These are phyloP conservation scores for Ogataea methanolica DNA, from an alignment of 805 yeast genomes.

Conservation along the genomic window DNA sequence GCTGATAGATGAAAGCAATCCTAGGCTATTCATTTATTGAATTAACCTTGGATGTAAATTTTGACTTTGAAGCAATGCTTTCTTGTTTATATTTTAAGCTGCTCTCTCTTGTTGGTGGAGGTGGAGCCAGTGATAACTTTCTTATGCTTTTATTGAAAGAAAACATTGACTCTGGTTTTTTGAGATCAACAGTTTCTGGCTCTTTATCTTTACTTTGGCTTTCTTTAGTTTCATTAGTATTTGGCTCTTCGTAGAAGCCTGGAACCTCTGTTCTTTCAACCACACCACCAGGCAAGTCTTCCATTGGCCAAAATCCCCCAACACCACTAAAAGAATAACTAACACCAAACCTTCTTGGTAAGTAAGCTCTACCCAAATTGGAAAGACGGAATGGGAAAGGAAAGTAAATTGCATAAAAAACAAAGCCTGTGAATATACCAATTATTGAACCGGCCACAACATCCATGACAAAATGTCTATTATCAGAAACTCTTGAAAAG, in stretches of 20 bases:
- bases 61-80: too few relatives aligned
- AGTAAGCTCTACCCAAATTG: conserved; percentile 37
- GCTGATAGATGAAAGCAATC: background rate
- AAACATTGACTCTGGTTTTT: background rate
- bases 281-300: conserved; percentile 27
- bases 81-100: too few relatives aligned
- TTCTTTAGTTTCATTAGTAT: background rate
- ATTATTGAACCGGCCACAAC: conserved; percentile 35
- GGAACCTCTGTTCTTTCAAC: conserved; percentile 22
- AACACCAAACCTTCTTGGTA: conserved; percentile 37
- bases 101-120: too few relatives aligned
- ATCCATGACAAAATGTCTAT: conserved; percentile 39
- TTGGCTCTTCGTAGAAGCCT: conserved; percentile 8
- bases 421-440: conserved; percentile 31
- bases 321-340: conserved; percentile 21
- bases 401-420: conserved; percentile 39
- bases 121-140: background rate
- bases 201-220: background rate
- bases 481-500: conserved; percentile 43
- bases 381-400: conserved; percentile 29
- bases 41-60: too few relatives aligned
- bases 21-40: too few relatives aligned
- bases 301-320: conserved; percentile 35
- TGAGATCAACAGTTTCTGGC: background rate
- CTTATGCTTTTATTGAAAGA: too few relatives aligned